Conservation (phyloP, 768 basidiomycete species). For the Ramaria sp. region DNA sequence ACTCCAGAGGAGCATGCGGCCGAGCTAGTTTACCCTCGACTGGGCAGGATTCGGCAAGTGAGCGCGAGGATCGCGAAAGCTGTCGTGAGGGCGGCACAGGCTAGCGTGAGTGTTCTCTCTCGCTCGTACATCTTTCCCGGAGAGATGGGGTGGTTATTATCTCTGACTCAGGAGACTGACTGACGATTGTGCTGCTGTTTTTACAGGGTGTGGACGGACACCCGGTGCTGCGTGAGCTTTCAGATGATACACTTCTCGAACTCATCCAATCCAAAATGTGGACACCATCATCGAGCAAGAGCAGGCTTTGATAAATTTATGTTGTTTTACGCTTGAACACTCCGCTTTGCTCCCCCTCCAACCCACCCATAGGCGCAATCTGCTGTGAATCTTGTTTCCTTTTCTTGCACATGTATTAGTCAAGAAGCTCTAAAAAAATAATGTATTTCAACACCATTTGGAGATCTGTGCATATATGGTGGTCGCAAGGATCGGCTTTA, state of each 20-base stretch:
- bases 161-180: neutral
- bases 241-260: slow-evolving; percentile 3
- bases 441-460: too few relatives aligned
- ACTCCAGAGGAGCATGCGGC: slow-evolving; percentile 23
- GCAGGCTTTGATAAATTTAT: neutral
- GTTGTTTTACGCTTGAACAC: too few relatives aligned
- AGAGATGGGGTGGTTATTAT: neutral
- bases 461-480: too few relatives aligned
- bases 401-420: too few relatives aligned
- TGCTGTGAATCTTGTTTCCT: too few relatives aligned
- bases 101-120: slow-evolving; percentile 14
- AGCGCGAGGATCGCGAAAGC: slow-evolving; percentile 23
- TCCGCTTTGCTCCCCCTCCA: too few relatives aligned
- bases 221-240: slow-evolving; percentile 4
- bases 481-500: too few relatives aligned
- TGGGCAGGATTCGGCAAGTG: slow-evolving; percentile 28
- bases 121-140: neutral
- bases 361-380: too few relatives aligned
- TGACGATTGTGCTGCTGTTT: neutral
- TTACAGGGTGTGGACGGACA: slow-evolving; percentile 1
- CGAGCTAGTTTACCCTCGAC: slow-evolving; percentile 28
- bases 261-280: slow-evolving; percentile 8
- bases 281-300: neutral
- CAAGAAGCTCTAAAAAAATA: too few relatives aligned
- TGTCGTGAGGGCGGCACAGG: slow-evolving; percentile 26